phyloP scores from a whole-genome alignment of 768 basidiomycete species.

The Kondoa subrosea region DNA sequence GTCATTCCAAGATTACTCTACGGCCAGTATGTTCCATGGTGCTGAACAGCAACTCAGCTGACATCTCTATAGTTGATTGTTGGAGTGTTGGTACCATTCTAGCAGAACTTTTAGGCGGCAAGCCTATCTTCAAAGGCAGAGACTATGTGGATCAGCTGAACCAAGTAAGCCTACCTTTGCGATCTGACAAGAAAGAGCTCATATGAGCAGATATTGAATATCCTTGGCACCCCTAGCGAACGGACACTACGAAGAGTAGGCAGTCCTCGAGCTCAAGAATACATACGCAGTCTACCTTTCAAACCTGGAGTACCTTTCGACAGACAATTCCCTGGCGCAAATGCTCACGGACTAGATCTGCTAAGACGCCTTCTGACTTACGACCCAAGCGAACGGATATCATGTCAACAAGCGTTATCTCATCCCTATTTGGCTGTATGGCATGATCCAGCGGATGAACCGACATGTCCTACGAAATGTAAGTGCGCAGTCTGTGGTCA shows the following conservation, averaged over 20 bases:
- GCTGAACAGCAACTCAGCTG: background rate
- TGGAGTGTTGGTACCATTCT: constrained; percentile 39
- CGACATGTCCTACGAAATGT: constrained; percentile 1
- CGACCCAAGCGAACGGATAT: constrained; percentile 89
- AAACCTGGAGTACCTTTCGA: constrained; percentile 85
- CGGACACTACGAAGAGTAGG: constrained; percentile 94
- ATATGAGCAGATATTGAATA: constrained; percentile 59
- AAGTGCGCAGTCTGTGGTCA: too few species aligned
- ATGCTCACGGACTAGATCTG: constrained; percentile 83
- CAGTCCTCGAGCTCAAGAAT: constrained; percentile 50
- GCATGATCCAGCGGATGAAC: constrained; percentile 57
- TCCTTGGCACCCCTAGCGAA: constrained; percentile 93
- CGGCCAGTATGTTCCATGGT: constrained; percentile 31
- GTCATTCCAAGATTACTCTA: constrained; percentile 36
- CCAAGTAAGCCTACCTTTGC: constrained; percentile 4
- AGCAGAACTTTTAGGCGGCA: constrained; percentile 37
- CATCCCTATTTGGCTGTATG: constrained; percentile 83
- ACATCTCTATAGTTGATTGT: constrained; percentile 3
- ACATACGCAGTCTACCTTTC: constrained; percentile 93
- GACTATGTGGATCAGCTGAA: constrained; percentile 99
- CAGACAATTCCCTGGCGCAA: constrained; percentile 81
- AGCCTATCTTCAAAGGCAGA: constrained; percentile 56
- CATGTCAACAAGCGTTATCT: constrained; percentile 82
- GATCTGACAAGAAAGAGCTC: constrained; percentile 27
- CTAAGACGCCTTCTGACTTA: constrained; percentile 82